Conservation (phyloP, 1,284 basidiomycete species). For the Vanrija humicola region DNA sequence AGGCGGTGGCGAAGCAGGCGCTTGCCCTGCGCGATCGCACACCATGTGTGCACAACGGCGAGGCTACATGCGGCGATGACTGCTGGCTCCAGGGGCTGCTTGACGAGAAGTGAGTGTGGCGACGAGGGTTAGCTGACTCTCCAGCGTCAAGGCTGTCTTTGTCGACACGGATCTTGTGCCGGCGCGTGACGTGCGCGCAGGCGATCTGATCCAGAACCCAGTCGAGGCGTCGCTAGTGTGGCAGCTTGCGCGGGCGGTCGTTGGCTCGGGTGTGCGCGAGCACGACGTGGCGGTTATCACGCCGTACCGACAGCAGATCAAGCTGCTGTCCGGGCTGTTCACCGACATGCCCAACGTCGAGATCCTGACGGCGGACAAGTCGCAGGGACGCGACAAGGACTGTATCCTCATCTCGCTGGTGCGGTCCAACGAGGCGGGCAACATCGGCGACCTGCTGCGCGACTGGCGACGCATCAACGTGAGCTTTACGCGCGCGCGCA, state of each 20-base stretch:
- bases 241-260: constrained; percentile 64
- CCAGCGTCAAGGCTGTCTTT: constrained; percentile 78
- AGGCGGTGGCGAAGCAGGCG: constrained; percentile 60
- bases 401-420: constrained; percentile 92
- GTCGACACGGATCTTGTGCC: constrained; percentile 84
- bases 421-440: constrained; percentile 69
- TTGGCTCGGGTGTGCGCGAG: constrained; percentile 62
- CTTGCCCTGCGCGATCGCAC: constrained; percentile 57
- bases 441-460: constrained; percentile 82
- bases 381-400: constrained; percentile 94
- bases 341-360: constrained; percentile 58
- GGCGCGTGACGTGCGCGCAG: constrained; percentile 72
- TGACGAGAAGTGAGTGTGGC: constrained; percentile 57
- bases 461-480: constrained; percentile 97
- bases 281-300: constrained; percentile 83
- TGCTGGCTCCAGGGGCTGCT: constrained; percentile 73
- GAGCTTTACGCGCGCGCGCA: constrained; percentile 86
- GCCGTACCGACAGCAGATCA: constrained; percentile 91
- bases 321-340: constrained; percentile 65
- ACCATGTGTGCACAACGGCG: constrained; percentile 43
- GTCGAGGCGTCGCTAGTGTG: constrained; percentile 62
- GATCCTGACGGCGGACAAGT: constrained; percentile 88
- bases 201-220: constrained; percentile 83
- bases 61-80: constrained; percentile 40
- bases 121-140: constrained; percentile 2